Evolutionary conservation across 2,329 filamentous ascomycete genomes (phyloP).

Genomic region (Botryosphaeria dothidea): DNA sequence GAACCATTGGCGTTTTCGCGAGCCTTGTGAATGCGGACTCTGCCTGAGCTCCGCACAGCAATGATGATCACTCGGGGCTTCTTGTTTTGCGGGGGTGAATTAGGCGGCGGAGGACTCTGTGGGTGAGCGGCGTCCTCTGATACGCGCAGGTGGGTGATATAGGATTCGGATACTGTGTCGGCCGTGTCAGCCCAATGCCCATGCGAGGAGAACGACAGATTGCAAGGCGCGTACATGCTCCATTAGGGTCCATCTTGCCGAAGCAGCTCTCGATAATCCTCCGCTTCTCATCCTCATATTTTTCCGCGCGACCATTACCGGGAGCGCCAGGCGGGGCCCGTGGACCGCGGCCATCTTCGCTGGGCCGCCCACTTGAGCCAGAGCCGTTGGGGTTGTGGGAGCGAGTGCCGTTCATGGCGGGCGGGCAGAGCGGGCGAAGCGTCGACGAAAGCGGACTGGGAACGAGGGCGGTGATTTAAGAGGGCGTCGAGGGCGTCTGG

Average conservation of each 20-base stretch:
- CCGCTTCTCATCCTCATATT: constrained; percentile 94
- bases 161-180: constrained; percentile 66
- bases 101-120: constrained; percentile 79
- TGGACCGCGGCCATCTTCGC: constrained; percentile 13
- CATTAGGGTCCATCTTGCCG: constrained; percentile 82
- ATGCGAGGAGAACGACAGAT: constrained; percentile 9
- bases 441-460: not conserved
- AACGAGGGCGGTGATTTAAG: not conserved
- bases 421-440: not conserved
- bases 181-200: constrained; percentile 15
- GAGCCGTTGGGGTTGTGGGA: constrained; percentile 16
- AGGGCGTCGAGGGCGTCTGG: constrained; percentile 11
- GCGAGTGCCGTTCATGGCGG: constrained; percentile 18
- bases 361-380: constrained; percentile 10
- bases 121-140: constrained; percentile 83
- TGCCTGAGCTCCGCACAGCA: constrained; percentile 85
- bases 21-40: constrained; percentile 94
- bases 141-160: constrained; percentile 95
- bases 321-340: not conserved
- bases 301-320: constrained; percentile 62
- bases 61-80: constrained; percentile 92
- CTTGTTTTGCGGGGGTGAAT: constrained; percentile 71
- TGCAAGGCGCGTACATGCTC: constrained; percentile 65
- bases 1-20: constrained; percentile 91
- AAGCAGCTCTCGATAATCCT: constrained; percentile 96